phyloP scores from a whole-genome alignment of 2,329 filamentous ascomycete genomes.

The Verticillium dahliae region DNA sequence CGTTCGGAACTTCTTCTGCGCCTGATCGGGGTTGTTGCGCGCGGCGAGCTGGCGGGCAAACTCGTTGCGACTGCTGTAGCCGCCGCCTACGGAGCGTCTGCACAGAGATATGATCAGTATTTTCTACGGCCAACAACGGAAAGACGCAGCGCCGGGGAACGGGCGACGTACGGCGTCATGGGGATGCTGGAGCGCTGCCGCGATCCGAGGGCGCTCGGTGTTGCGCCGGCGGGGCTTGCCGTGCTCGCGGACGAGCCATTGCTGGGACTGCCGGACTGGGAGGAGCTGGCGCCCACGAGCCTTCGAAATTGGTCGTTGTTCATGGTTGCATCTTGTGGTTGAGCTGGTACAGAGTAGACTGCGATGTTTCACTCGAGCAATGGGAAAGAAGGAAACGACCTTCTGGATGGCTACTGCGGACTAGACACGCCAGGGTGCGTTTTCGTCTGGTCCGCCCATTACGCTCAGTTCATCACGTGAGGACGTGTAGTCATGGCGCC shows the following conservation, averaged over 20 bases:
- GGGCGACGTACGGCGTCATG: slow-evolving; percentile 75
- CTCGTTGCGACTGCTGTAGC: slow-evolving; percentile 48
- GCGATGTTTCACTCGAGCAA: background rate
- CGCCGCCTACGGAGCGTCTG: slow-evolving; percentile 55
- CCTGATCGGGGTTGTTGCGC: slow-evolving; percentile 47
- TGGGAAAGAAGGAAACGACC: background rate
- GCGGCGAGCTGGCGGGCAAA: slow-evolving; percentile 84
- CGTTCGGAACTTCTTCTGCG: slow-evolving; percentile 69
- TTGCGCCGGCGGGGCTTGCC: slow-evolving; percentile 17
- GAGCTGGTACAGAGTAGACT: background rate
- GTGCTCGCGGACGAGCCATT: slow-evolving; percentile 36
- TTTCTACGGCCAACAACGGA: too few species aligned
- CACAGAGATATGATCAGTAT: slow-evolving; percentile 15
- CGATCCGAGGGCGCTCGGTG: slow-evolving; percentile 59
- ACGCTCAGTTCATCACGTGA: background rate
- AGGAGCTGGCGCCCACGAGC: slow-evolving; percentile 52
- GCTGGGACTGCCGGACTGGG: slow-evolving; percentile 30
- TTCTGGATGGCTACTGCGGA: background rate
- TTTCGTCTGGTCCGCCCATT: background rate
- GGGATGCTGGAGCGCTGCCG: slow-evolving; percentile 75
- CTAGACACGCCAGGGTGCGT: background rate
- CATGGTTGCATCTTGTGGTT: slow-evolving; percentile 46
- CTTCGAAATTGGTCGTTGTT: slow-evolving; percentile 94
- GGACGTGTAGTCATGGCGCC: background rate
- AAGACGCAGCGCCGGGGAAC: background rate